A percentile compares a stretch with the other conserved stretches of the same genome.
phyloP scores from a whole-genome alignment of 108 stramenopile species.

The Mediolabrus comicus region DNA sequence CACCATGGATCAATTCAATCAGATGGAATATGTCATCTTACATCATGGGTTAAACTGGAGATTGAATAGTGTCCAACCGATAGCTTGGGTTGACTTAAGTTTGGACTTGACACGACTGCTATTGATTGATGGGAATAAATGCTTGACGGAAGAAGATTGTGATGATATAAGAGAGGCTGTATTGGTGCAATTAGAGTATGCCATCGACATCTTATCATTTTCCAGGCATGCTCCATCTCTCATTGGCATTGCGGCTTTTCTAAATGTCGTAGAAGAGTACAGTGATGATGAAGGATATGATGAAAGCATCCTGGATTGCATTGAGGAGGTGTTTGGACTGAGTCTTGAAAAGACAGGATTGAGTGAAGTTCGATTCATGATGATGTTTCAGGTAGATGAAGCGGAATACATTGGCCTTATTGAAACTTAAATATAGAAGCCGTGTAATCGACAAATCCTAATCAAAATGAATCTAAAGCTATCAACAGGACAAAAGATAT shows the following conservation, averaged over 20 bases:
- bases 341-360: not conserved
- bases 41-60: not conserved
- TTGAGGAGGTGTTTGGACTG: not conserved
- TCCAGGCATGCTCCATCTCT: not conserved
- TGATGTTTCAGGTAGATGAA: not conserved
- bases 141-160: not conserved
- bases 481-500: too few relatives aligned
- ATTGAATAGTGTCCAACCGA: not conserved
- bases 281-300: not conserved
- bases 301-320: not conserved
- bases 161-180: not conserved
- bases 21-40: not conserved
- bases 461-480: too few relatives aligned
- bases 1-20: not conserved
- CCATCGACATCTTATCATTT: not conserved
- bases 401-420: not conserved
- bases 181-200: not conserved
- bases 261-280: not conserved
- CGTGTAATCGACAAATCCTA: too few relatives aligned
- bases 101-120: not conserved
- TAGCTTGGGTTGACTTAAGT: not conserved
- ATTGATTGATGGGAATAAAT: not conserved
- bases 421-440: too few relatives aligned
- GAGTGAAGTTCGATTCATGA: not conserved
- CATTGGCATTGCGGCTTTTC: not conserved